Conservation (phyloP, 768 basidiomycete species). For the Sarcodon aspratus region DNA sequence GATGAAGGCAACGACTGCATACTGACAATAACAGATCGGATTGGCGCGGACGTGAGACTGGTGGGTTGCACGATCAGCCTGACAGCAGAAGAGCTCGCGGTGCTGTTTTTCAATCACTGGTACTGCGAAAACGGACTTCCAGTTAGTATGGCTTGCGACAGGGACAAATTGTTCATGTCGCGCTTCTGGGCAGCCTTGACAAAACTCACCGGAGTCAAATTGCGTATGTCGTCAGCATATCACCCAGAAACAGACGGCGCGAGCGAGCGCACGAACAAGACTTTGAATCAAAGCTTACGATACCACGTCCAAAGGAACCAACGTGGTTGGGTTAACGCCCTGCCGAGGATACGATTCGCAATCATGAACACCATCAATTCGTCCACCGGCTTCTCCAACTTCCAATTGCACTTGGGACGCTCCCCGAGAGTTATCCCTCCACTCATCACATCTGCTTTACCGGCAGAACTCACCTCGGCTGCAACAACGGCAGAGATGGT, state of each 20-base stretch:
- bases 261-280: conserved; percentile 18
- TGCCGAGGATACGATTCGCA: conserved; percentile 13
- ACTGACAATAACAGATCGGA: conserved; percentile 13
- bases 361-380: conserved; percentile 14
- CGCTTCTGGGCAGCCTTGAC: conserved; percentile 22
- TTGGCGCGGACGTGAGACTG: conserved; percentile 6
- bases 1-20: conserved; percentile 15
- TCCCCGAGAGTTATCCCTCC: conserved; percentile 11
- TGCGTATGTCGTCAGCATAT: conserved; percentile 20
- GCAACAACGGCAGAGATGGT: too few species aligned
- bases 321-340: conserved; percentile 4
- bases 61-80: conserved; percentile 4
- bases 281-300: conserved; percentile 13
- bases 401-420: conserved; percentile 9
- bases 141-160: conserved; percentile 17
- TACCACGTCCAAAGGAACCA: conserved; percentile 13
- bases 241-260: conserved; percentile 27
- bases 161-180: conserved; percentile 20
- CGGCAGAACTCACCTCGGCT: background rate
- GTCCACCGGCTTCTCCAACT: conserved; percentile 12
- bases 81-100: conserved; percentile 8
- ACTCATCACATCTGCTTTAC: too few species aligned
- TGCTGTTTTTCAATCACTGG: conserved; percentile 16
- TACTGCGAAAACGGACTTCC: conserved; percentile 20
- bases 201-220: conserved; percentile 14